phyloP scores from a whole-genome alignment of 2,329 filamentous ascomycete genomes.

The Hymenoscyphus fructigenus region DNA sequence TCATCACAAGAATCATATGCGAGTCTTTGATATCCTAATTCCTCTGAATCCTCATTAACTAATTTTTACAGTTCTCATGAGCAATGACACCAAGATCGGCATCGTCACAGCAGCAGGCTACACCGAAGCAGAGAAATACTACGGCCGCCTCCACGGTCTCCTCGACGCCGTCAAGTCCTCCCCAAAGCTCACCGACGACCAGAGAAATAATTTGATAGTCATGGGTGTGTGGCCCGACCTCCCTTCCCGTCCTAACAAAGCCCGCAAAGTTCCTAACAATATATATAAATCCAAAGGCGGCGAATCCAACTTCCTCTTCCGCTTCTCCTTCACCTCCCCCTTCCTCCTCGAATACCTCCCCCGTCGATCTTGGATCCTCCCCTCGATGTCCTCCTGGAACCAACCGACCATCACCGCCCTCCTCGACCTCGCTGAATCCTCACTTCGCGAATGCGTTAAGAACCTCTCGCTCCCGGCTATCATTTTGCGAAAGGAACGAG shows the following conservation, averaged over 20 bases:
- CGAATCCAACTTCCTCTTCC: conserved; percentile 94
- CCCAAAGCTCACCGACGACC: conserved; percentile 56
- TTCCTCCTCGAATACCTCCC: conserved; percentile 69
- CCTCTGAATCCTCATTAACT: conserved; percentile 10
- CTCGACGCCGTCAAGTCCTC: conserved; percentile 72
- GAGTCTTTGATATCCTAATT: conserved; percentile 21
- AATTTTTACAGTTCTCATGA: conserved; percentile 66
- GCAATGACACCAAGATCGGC: conserved; percentile 77
- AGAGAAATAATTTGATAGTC: conserved; percentile 80
- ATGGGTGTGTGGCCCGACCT: conserved; percentile 56
- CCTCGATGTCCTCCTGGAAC: conserved; percentile 75
- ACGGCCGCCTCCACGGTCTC: conserved; percentile 80
- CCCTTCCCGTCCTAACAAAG: not conserved
- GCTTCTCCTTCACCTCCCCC: conserved; percentile 64
- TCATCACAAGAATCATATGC: conserved; percentile 65
- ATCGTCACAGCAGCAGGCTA: conserved; percentile 98
- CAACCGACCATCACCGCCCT: conserved; percentile 74
- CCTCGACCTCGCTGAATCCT: conserved; percentile 85
- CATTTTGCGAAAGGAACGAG: conserved; percentile 84
- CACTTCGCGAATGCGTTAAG: conserved; percentile 76
- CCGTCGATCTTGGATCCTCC: conserved; percentile 68
- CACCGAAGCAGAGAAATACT: conserved; percentile 82
- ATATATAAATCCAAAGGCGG: conserved; percentile 50
- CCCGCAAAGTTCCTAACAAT: conserved; percentile 11
- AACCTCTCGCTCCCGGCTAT: conserved; percentile 77